These are phyloP conservation scores for Globisporangium sylvaticum DNA, from an alignment of 352 stramenopile species.

Conservation along the genomic window DNA sequence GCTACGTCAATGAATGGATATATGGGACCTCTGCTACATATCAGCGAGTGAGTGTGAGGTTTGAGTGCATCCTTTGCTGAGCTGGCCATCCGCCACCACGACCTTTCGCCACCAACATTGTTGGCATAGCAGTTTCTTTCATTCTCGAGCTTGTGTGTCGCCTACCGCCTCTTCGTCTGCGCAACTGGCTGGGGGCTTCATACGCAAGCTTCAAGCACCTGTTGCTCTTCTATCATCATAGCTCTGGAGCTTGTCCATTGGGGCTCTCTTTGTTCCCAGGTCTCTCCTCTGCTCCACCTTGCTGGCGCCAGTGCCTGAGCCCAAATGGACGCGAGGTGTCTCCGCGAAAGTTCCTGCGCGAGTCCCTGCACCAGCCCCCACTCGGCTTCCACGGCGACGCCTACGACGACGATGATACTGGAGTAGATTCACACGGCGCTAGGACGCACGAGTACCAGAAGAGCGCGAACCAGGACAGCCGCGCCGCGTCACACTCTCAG, in stretches of 20 bases:
- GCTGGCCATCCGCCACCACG: background rate
- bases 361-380: slow-evolving; percentile 30
- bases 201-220: background rate
- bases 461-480: slow-evolving; percentile 21
- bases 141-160: background rate
- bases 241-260: background rate
- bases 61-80: background rate
- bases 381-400: slow-evolving; percentile 2
- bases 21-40: background rate
- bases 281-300: too few species aligned
- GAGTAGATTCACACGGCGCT: too few species aligned
- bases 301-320: background rate
- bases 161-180: background rate
- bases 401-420: background rate
- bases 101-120: background rate
- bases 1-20: background rate
- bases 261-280: background rate
- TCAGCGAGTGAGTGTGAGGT: background rate
- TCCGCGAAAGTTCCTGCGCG: slow-evolving; percentile 60
- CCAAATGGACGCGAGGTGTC: slow-evolving; percentile 37
- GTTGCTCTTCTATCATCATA: background rate
- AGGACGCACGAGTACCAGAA: background rate
- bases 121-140: background rate
- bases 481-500: background rate
- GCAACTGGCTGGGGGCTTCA: background rate